Percentiles rank a stretch among this genome's conserved stretches.
Conservation (phyloP, 208 protist genomes). For the Porcisia deanei region DNA sequence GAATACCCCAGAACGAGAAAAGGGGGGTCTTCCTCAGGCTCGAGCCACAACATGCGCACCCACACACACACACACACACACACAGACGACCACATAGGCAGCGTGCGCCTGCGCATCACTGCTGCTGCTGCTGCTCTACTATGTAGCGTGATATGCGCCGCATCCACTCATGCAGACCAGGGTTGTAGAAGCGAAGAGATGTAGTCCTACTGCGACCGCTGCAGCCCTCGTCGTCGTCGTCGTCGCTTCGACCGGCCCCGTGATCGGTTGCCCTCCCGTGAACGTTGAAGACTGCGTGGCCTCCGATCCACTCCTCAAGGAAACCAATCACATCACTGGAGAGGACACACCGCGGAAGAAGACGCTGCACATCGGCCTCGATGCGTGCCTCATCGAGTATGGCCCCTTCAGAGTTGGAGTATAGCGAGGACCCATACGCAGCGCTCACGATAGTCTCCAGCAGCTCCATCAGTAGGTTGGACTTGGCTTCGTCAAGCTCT, state of each 20-base stretch:
- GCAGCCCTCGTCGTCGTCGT: background rate
- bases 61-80: background rate
- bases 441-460: constrained; percentile 64
- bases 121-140: constrained; percentile 33
- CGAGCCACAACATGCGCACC: background rate
- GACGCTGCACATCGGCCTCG: constrained; percentile 50
- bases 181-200: constrained; percentile 45
- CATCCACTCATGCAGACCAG: constrained; percentile 82
- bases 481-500: constrained; percentile 69
- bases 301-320: constrained; percentile 46
- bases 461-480: constrained; percentile 58
- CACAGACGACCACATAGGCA: background rate
- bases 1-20: background rate
- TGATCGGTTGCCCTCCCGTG: background rate
- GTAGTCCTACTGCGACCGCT: constrained; percentile 17
- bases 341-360: constrained; percentile 66
- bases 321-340: constrained; percentile 52
- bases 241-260: background rate
- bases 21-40: background rate
- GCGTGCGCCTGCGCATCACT: constrained; percentile 4
- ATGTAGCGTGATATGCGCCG: constrained; percentile 49
- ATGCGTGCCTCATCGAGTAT: constrained; percentile 64
- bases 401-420: constrained; percentile 27
- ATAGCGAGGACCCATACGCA: constrained; percentile 20
- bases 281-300: background rate